phyloP scores from a whole-genome alignment of 2,329 filamentous ascomycete genomes.

The Chrysoporthe deuterocubensis region DNA sequence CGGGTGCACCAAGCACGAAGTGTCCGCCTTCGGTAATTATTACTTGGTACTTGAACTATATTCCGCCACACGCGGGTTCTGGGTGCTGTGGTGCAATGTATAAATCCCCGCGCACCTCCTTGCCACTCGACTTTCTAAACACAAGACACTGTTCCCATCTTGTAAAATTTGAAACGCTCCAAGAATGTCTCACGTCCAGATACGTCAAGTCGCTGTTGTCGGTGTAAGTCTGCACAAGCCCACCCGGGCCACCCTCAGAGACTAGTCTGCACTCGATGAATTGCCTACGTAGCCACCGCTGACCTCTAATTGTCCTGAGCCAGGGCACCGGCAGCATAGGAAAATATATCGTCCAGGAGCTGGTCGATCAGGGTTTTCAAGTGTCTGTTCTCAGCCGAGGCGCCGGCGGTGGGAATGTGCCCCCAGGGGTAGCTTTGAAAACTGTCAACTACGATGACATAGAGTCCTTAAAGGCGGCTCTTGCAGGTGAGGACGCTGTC shows the following conservation, averaged over 20 bases:
- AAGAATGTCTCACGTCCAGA: constrained; percentile 26
- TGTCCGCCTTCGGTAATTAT: too few species aligned
- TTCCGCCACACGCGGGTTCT: not conserved
- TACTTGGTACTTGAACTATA: not conserved
- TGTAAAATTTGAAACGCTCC: not conserved
- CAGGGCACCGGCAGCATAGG: constrained; percentile 42
- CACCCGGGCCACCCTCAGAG: not conserved
- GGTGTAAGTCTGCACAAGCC: constrained; percentile 37
- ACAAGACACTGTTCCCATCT: too few species aligned
- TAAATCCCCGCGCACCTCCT: too few species aligned
- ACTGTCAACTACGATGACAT: constrained; percentile 50
- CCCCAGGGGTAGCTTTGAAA: constrained; percentile 46
- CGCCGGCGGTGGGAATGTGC: constrained; percentile 43
- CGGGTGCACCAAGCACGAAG: not conserved
- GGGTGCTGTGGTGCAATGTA: too few species aligned
- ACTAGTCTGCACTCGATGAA: not conserved
- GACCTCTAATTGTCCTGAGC: not conserved
- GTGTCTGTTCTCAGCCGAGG: constrained; percentile 56
- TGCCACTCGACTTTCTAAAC: too few species aligned
- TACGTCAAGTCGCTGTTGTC: constrained; percentile 41
- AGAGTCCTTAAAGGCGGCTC: constrained; percentile 48
- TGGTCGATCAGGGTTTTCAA: constrained; percentile 47
- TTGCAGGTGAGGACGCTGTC: constrained; percentile 60
- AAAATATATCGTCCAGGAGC: constrained; percentile 35
- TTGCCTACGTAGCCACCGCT: not conserved